These are phyloP conservation scores for Skeletonema grethae DNA, from an alignment of 108 stramenopile genomes.

Conservation along the genomic window DNA sequence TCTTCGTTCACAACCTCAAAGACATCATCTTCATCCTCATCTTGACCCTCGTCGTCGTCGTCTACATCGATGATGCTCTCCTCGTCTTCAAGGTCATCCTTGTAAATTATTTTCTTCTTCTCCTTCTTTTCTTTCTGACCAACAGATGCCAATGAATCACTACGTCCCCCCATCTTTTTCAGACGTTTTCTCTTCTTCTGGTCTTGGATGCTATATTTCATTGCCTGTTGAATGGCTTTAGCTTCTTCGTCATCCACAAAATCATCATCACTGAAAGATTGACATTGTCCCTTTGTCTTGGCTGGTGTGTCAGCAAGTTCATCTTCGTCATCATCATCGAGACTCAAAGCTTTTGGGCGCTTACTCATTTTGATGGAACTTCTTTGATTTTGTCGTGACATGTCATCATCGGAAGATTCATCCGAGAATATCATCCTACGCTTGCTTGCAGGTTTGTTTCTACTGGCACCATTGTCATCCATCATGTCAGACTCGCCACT, in stretches of 20 bases:
- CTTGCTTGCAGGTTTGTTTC: conserved; percentile 2
- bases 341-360: background rate
- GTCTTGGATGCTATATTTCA: conserved; percentile 46
- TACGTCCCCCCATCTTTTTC: conserved; percentile 28
- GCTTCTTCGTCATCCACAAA: conserved; percentile 49
- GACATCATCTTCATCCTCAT: conserved; percentile 52
- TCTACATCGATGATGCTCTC: conserved; percentile 2
- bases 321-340: conserved; percentile 32
- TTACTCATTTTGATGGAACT: background rate
- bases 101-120: conserved; percentile 22
- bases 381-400: background rate
- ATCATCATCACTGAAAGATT: conserved; percentile 11
- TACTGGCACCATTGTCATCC: conserved; percentile 15
- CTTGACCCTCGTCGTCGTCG: conserved; percentile 48
- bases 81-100: conserved; percentile 21
- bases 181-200: conserved; percentile 24
- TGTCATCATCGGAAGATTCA: conserved; percentile 3
- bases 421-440: conserved; percentile 12
- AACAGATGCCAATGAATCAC: conserved; percentile 21
- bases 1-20: conserved; percentile 8
- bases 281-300: background rate
- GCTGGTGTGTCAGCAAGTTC: conserved; percentile 27
- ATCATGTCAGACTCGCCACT: conserved; percentile 8
- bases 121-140: conserved; percentile 24
- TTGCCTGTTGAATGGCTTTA: conserved; percentile 35